Conservation (phyloP, 2,329 filamentous ascomycete species). For the Dothidotthia symphoricarpi region DNA sequence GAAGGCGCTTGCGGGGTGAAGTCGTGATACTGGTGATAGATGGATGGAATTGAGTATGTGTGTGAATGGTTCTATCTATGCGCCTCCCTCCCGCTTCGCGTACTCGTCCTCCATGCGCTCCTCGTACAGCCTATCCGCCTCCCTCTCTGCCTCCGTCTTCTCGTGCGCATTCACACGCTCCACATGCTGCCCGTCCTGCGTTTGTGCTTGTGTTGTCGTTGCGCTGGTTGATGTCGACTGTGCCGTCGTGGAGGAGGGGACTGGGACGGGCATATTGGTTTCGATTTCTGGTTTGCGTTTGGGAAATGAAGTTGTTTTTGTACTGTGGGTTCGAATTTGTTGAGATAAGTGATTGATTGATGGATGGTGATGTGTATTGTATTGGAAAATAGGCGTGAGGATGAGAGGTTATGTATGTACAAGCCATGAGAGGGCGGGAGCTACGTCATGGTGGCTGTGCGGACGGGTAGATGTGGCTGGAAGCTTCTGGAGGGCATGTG, state of each 20-base stretch:
- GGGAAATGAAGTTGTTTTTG: background rate
- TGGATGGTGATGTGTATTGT: too few relatives aligned
- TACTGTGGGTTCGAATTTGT: background rate
- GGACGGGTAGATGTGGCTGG: constrained; percentile 6
- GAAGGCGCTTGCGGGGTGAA: constrained; percentile 34
- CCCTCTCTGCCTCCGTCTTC: constrained; percentile 34
- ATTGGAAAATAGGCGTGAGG: too few relatives aligned
- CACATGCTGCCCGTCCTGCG: constrained; percentile 35
- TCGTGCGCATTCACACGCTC: constrained; percentile 37
- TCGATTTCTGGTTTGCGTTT: background rate
- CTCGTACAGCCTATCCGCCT: constrained; percentile 38
- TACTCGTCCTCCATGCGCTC: constrained; percentile 44
- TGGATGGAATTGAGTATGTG: too few relatives aligned
- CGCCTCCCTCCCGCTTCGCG: constrained; percentile 41
- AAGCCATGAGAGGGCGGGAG: constrained; percentile 9
- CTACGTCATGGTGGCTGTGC: constrained; percentile 1
- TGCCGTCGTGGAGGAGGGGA: constrained; percentile 18
- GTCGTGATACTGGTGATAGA: too few relatives aligned
- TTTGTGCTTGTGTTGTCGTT: constrained; percentile 21
- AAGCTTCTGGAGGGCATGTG: background rate
- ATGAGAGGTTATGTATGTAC: constrained; percentile 16
- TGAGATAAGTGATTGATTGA: too few relatives aligned
- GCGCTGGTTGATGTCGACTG: constrained; percentile 11
- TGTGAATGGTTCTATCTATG: constrained; percentile 13
- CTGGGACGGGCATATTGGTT: constrained; percentile 28